A percentile compares a stretch with the other conserved stretches of the same genome.
phyloP scores from a whole-genome alignment of 2,329 filamentous ascomycete species.

The Acephala macrosclerotiorum region DNA sequence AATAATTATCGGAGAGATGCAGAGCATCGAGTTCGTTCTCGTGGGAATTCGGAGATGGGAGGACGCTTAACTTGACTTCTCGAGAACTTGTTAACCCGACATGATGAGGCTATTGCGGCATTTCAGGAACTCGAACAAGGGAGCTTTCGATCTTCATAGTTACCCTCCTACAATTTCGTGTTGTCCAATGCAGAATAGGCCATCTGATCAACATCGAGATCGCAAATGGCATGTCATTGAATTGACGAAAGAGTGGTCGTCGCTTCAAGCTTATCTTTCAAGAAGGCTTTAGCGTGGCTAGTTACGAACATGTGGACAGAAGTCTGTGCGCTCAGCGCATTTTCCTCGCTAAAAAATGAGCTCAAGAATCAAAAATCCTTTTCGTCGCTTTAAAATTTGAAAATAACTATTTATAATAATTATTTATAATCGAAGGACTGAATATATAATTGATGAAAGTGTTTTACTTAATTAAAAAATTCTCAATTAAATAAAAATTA shows the following conservation, averaged over 20 bases:
- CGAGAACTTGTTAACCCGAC: neutral
- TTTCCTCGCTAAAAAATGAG: no score
- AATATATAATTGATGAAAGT: no score
- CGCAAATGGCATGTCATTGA: no score
- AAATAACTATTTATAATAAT: no score
- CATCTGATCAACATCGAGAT: neutral
- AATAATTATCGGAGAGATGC: neutral
- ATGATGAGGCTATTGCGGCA: neutral
- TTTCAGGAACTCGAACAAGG: neutral
- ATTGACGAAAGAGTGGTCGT: neutral
- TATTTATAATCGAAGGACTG: no score
- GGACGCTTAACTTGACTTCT: neutral
- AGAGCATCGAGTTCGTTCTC: neutral
- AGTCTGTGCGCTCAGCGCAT: no score
- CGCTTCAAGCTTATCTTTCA: slow-evolving; percentile 1
- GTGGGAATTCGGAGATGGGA: neutral
- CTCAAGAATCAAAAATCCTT: no score
- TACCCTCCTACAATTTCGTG: neutral
- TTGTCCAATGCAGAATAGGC: neutral
- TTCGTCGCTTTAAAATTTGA: neutral
- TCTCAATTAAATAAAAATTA: no score
- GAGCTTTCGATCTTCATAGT: neutral
- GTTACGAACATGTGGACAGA: no score
- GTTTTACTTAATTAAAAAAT: no score
- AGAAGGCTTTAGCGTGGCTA: neutral